Conservation (phyloP, 495 filamentous ascomycete genomes). For the Physcia stellaris region DNA sequence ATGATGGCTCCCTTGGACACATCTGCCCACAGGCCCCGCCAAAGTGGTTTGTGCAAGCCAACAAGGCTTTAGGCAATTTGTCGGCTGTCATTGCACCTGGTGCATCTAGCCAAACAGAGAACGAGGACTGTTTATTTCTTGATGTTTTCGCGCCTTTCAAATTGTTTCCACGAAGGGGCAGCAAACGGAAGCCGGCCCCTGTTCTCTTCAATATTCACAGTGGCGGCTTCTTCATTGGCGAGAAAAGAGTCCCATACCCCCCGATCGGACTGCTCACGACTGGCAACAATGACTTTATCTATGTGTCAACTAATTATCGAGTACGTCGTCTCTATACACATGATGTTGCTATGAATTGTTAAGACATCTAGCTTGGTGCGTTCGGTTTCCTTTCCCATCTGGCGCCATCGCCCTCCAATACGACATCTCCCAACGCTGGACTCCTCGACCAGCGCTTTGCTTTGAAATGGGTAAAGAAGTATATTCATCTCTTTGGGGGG, state of each 20-base stretch:
- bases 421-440: constrained; percentile 28
- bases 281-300: constrained; percentile 26
- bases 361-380: constrained; percentile 26
- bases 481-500: constrained; percentile 46
- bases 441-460: constrained; percentile 35
- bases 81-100: neutral
- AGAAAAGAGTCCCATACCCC: no score
- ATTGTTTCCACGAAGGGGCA: constrained; percentile 13
- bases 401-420: no score
- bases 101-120: neutral
- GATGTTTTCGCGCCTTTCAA: constrained; percentile 19
- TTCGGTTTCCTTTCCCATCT: constrained; percentile 32
- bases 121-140: constrained; percentile 26
- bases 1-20: neutral
- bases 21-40: constrained; percentile 2
- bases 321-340: constrained; percentile 19
- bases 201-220: constrained; percentile 27
- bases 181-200: neutral
- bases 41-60: neutral
- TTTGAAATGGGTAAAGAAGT: constrained; percentile 45
- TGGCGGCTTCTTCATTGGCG: constrained; percentile 25
- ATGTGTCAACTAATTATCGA: constrained; percentile 1
- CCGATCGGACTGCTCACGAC: no score
- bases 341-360: constrained; percentile 19
- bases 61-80: neutral